phyloP scores from a whole-genome alignment of 2,329 filamentous ascomycete species.

The Sporothrix variecibatus region DNA sequence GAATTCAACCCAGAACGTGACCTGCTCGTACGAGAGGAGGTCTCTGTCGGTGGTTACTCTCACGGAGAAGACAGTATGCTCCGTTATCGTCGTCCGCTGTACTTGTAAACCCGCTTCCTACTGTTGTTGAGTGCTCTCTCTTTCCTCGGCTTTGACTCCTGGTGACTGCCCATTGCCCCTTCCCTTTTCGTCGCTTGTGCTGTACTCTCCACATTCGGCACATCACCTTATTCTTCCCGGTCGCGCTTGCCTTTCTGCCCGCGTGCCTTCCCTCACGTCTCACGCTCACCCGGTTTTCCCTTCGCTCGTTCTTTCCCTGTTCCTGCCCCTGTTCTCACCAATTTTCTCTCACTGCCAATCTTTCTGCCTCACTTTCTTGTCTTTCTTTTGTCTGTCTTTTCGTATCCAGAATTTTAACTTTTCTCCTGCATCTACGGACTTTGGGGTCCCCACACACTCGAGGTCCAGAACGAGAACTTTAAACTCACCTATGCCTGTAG shows the following conservation, averaged over 20 bases:
- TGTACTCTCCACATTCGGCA: neutral
- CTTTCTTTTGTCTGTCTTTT: neutral
- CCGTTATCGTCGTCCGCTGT: neutral
- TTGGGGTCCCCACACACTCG: neutral
- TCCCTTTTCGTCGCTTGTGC: neutral
- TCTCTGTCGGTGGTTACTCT: neutral
- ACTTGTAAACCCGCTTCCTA: neutral
- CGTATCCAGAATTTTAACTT: neutral
- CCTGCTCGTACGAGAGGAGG: neutral
- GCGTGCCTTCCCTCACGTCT: neutral
- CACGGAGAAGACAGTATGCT: neutral
- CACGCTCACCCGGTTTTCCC: neutral
- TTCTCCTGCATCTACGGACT: neutral
- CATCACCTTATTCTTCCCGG: conserved; percentile 5
- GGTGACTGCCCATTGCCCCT: neutral
- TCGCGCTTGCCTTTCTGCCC: conserved; percentile 14
- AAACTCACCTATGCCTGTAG: neutral
- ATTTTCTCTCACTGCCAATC: too few relatives aligned
- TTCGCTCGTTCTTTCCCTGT: neutral
- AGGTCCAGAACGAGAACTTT: neutral
- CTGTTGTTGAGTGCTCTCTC: neutral
- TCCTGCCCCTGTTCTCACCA: neutral
- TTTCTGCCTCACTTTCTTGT: neutral
- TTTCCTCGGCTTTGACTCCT: neutral
- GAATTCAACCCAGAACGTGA: neutral